Percentiles rank a stretch among this genome's conserved stretches.
phyloP scores from a whole-genome alignment of 495 filamentous ascomycete species.

The Hyaloscypha finlandica region DNA sequence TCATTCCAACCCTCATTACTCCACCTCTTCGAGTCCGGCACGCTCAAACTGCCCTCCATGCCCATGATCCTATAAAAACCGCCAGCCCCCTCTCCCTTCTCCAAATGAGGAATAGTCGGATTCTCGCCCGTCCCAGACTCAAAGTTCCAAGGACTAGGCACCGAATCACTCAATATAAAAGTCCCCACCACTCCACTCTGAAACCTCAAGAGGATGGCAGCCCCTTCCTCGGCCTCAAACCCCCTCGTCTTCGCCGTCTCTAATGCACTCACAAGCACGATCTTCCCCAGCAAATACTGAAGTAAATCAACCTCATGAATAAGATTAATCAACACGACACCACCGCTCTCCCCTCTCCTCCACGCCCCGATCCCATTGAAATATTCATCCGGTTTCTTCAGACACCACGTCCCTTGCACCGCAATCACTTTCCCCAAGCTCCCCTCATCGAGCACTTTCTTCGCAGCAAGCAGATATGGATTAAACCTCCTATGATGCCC shows the following conservation, averaged over 20 bases:
- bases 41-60: constrained; percentile 51
- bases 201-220: constrained; percentile 56
- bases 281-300: constrained; percentile 58
- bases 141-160: constrained; percentile 54
- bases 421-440: constrained; percentile 52
- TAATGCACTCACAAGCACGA: constrained; percentile 54
- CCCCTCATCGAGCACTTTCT: constrained; percentile 40
- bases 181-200: constrained; percentile 58
- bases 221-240: constrained; percentile 58
- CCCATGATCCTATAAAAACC: constrained; percentile 62
- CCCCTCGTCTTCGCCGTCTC: constrained; percentile 43
- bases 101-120: constrained; percentile 47
- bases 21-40: constrained; percentile 58
- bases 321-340: constrained; percentile 59
- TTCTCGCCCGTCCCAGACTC: constrained; percentile 62
- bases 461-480: constrained; percentile 53
- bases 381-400: constrained; percentile 53
- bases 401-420: constrained; percentile 56
- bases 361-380: constrained; percentile 51
- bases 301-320: constrained; percentile 63
- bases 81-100: constrained; percentile 30
- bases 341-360: constrained; percentile 43
- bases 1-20: constrained; percentile 41
- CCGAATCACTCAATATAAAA: constrained; percentile 55
- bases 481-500: constrained; percentile 66